Conservation (phyloP, 441 rosid genomes). For the Populus hybrid region DNA sequence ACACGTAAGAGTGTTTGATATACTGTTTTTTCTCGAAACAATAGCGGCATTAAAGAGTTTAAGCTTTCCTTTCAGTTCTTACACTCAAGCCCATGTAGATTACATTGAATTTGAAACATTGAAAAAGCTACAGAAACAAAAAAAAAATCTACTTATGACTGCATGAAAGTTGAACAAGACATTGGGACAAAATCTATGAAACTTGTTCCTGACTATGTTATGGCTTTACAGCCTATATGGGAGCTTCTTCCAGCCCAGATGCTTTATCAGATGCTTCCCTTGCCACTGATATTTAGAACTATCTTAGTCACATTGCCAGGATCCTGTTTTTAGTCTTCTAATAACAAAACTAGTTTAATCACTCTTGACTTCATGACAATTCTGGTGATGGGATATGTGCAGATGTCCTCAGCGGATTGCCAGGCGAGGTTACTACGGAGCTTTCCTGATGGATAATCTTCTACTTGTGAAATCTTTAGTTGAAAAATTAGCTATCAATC, state of each 20-base stretch:
- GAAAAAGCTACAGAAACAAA: background rate
- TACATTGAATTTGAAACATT: background rate
- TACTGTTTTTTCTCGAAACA: too few species aligned
- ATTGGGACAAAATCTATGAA: background rate
- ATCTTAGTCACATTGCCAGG: background rate
- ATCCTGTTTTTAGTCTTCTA: background rate
- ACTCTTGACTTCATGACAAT: background rate
- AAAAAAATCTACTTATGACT: background rate
- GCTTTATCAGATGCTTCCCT: background rate
- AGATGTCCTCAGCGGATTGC: constrained; percentile 97
- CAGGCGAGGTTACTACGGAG: constrained; percentile 77
- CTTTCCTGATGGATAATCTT: constrained; percentile 92
- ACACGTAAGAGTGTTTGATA: too few species aligned
- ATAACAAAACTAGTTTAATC: background rate
- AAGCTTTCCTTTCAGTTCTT: background rate
- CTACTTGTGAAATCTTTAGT: constrained; percentile 76
- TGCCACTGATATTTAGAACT: background rate
- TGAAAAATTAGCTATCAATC: constrained; percentile 61
- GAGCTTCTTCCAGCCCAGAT: background rate
- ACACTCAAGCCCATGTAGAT: background rate
- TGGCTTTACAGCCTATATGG: background rate
- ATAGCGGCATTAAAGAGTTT: too few species aligned
- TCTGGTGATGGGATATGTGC: constrained; percentile 12
- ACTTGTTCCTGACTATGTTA: background rate
- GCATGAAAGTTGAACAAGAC: background rate